Base-by-base conservation (phyloP, 345 rosid genomes). In the Eucalyptus dawsonii region DNA sequence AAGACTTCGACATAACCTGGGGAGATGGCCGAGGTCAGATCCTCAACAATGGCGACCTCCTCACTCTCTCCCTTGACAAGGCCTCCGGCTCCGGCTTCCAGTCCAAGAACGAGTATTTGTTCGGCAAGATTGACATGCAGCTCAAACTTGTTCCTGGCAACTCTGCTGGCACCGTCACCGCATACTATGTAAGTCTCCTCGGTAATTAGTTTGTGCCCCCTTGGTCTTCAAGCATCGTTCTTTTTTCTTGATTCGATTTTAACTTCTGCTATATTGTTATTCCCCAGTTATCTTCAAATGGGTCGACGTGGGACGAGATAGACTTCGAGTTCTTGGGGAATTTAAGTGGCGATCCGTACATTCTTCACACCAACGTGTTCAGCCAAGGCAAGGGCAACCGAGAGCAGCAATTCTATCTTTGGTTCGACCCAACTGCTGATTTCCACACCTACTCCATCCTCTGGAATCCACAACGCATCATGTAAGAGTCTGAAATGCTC, bases 11-110 rank as follows among this genome's bases (percentile, higher is more conserved):
- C 47, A 93, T 96, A 49, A 93, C 92, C 4, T 95, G 95, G 95
- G 96, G 97, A 53, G 87, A 90, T 51, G 96, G 95, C 29, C 96
- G 95, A 37, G 96, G 90, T n/a, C 91, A 93, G 89, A 94, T 96
- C 50, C 91, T 93, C n/a, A 92, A 96, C 91, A 90, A 86, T n/a
- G 98, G 98, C 11, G 50, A 93, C 44, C 93, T 94, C 80, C 91
- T 96, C 12, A 93, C 97, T 19, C 94, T 96, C 49, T 91, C 94
- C 69, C 96, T 95, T 6, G 98, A 96, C 91, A 93, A 93, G 87
- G 37, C 91, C 80, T 96, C 98, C 6, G 98, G 98, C 60, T 96
- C 97, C 0, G 98, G 98, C 5, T 94, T 96, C 88, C 93, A 93
- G 50, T 95, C 98, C 22, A 94, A 89, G 89, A 92, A 94, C 14